Conservation (phyloP, 768 basidiomycete species). For the Russula sp. region DNA sequence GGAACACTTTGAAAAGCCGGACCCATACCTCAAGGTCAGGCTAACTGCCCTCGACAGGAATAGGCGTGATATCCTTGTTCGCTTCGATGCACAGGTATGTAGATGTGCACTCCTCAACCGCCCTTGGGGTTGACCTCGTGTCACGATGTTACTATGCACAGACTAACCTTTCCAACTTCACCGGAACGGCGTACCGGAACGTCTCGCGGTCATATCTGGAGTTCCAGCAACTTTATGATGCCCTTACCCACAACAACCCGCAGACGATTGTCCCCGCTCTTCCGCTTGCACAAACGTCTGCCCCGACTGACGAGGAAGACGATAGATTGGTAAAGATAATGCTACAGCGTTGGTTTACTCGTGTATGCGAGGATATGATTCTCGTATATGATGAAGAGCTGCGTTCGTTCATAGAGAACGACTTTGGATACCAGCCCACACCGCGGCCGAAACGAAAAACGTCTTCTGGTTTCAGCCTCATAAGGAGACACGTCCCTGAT, state of each 20-base stretch:
- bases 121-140: neutral
- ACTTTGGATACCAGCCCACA: slow-evolving; percentile 92
- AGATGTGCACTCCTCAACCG: neutral
- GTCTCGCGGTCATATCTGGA: slow-evolving; percentile 93
- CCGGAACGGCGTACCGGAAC: slow-evolving; percentile 83
- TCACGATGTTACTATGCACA: slow-evolving; percentile 29
- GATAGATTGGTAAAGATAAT: slow-evolving; percentile 92
- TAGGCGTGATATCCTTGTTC: slow-evolving; percentile 87
- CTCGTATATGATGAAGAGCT: slow-evolving; percentile 87
- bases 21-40: slow-evolving; percentile 83
- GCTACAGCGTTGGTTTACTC: slow-evolving; percentile 89
- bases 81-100: slow-evolving; percentile 89
- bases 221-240: slow-evolving; percentile 90
- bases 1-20: slow-evolving; percentile 61
- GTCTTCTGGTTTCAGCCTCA: slow-evolving; percentile 68
- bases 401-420: slow-evolving; percentile 91
- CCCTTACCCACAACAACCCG: slow-evolving; percentile 83
- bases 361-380: slow-evolving; percentile 90
- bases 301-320: slow-evolving; percentile 96
- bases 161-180: slow-evolving; percentile 94
- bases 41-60: slow-evolving; percentile 93
- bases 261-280: slow-evolving; percentile 96
- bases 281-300: slow-evolving; percentile 93
- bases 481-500: slow-evolving; percentile 77
- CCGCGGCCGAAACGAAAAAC: slow-evolving; percentile 69